Conservation (phyloP, 2,329 filamentous ascomycete species). For the Aspergillus neotritici region DNA sequence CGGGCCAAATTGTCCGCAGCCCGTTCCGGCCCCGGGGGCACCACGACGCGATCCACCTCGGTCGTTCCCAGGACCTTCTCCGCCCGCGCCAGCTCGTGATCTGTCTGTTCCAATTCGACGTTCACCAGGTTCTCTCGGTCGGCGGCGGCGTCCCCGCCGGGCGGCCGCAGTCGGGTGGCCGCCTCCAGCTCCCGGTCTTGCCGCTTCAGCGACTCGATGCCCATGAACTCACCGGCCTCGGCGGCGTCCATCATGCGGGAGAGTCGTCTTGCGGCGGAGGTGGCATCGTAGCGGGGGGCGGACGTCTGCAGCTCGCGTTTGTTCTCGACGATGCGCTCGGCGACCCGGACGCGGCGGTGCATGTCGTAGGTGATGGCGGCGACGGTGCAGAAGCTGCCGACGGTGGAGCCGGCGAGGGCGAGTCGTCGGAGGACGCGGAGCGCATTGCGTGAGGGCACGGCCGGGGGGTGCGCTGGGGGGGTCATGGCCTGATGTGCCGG, state of each 20-base stretch:
- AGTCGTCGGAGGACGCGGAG: conserved; percentile 36
- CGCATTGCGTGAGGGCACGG: conserved; percentile 42
- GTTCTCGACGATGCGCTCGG: conserved; percentile 41
- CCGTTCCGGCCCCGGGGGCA: no score
- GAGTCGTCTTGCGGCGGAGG: conserved; percentile 31
- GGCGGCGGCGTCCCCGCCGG: no score
- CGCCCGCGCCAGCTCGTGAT: not conserved
- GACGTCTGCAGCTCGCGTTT: conserved; percentile 39
- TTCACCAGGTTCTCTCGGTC: no score
- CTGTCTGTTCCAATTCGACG: no score
- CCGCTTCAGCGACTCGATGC: conserved; percentile 32
- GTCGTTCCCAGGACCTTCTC: not conserved
- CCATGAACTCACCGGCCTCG: conserved; percentile 40
- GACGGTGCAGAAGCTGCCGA: conserved; percentile 38
- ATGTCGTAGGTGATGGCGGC: conserved; percentile 40
- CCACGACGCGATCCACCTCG: no score
- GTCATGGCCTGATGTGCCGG: conserved; percentile 26
- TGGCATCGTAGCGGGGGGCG: conserved; percentile 39
- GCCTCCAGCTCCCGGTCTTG: conserved; percentile 14
- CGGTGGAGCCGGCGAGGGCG: conserved; percentile 32
- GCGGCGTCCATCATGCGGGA: conserved; percentile 41
- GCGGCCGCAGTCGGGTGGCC: no score
- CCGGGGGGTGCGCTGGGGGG: conserved; percentile 21
- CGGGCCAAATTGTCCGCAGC: no score
- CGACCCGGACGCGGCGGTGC: conserved; percentile 35